Conservation (phyloP, 164 flowering plant species). For the Annona squamosa region DNA sequence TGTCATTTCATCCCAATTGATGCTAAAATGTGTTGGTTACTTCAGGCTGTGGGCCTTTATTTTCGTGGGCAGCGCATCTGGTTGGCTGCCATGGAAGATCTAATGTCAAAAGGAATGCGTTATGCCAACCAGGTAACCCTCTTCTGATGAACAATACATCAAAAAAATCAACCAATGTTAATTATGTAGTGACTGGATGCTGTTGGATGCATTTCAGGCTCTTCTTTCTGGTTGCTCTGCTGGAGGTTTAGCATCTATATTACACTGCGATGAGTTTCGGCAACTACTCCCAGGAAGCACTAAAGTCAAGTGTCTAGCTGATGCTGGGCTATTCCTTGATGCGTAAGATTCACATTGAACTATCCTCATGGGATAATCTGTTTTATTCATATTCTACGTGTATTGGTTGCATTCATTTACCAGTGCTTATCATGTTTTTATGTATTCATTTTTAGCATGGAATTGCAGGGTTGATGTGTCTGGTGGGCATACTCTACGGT, state of each 20-base stretch:
- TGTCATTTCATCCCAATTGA: not conserved
- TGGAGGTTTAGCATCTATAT: conserved; percentile 84
- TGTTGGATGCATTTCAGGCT: conserved; percentile 41
- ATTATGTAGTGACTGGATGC: conserved; percentile 3
- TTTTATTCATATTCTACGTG: not conserved
- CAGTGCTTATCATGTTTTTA: not conserved
- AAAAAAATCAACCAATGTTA: not conserved
- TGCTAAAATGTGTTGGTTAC: conserved; percentile 8
- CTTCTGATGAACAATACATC: not conserved
- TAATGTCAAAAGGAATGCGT: conserved; percentile 83
- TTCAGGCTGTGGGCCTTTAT: conserved; percentile 47
- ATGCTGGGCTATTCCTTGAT: conserved; percentile 90
- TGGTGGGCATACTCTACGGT: conserved; percentile 60
- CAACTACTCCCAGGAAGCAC: conserved; percentile 47
- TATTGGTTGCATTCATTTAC: not conserved
- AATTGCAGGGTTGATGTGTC: conserved; percentile 58
- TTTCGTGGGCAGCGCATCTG: conserved; percentile 86
- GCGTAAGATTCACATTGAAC: conserved; percentile 42
- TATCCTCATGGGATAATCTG: not conserved
- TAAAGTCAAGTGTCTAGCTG: conserved; percentile 92
- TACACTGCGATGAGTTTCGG: conserved; percentile 86
- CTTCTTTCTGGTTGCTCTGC: conserved; percentile 99
- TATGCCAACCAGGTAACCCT: conserved; percentile 64
- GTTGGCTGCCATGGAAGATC: conserved; percentile 72
- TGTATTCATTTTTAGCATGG: not conserved